Percentiles rank a stretch among this genome's conserved stretches.
phyloP scores from a whole-genome alignment of 78 protist genomes.

The Salpingoeca rosetta region DNA sequence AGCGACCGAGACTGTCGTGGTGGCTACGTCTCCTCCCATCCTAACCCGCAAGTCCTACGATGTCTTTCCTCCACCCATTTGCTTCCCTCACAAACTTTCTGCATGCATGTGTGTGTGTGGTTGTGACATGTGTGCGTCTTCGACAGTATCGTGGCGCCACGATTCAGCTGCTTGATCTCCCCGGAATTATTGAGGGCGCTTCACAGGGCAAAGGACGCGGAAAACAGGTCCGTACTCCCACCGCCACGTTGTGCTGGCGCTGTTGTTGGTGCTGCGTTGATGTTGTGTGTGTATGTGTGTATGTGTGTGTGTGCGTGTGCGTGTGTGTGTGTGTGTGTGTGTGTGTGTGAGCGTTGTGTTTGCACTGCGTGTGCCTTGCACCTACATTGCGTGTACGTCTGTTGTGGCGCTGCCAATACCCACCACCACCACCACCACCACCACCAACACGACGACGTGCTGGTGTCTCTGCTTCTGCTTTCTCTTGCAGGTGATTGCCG shows the following conservation, averaged over 20 bases:
- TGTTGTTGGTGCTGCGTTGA: too few species aligned
- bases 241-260: too few species aligned
- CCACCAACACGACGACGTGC: too few species aligned
- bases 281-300: background rate
- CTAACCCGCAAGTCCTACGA: background rate
- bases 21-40: too few species aligned
- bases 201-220: constrained; percentile 96
- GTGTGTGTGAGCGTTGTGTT: background rate
- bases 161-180: constrained; percentile 79
- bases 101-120: background rate
- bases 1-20: too few species aligned
- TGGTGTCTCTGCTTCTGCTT: background rate
- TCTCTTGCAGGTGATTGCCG: constrained; percentile 54
- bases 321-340: background rate
- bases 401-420: background rate
- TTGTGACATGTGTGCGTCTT: too few species aligned
- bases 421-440: background rate
- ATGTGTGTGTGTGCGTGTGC: background rate
- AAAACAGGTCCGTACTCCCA: constrained; percentile 45
- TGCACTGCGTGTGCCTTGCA: background rate
- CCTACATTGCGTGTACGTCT: too few species aligned
- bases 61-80: too few species aligned
- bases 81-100: too few species aligned
- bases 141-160: constrained; percentile 67
- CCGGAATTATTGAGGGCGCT: constrained; percentile 99